Evolutionary conservation across 495 filamentous ascomycete species (phyloP).

Genomic region (Hypoxylon fuscum): DNA sequence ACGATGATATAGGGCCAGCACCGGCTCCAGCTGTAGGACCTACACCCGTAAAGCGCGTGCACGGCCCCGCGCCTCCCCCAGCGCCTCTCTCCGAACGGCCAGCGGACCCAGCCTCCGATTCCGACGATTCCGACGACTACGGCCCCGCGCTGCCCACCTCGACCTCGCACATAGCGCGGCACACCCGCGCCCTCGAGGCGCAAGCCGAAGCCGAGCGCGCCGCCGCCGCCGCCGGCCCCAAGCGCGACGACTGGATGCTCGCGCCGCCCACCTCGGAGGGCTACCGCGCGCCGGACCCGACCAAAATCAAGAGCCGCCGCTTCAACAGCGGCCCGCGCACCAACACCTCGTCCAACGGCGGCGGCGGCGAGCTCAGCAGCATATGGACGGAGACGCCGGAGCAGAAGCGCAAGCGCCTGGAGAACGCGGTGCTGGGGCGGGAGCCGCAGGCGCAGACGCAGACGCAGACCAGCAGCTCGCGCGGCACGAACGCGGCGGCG

Average conservation of each 20-base stretch:
- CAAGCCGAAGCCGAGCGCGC: conserved; percentile 25
- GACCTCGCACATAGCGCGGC: conserved; percentile 34
- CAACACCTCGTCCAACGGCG: conserved; percentile 51
- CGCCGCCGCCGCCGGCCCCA: conserved; percentile 45
- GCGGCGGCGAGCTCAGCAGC: conserved; percentile 60
- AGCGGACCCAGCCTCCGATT: conserved; percentile 33
- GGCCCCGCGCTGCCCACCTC: conserved; percentile 81
- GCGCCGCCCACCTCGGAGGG: conserved; percentile 75
- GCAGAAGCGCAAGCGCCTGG: conserved; percentile 81
- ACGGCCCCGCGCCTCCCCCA: conserved; percentile 57
- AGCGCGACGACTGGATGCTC: conserved; percentile 94
- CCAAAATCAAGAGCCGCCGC: conserved; percentile 80
- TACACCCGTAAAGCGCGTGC: conserved; percentile 46
- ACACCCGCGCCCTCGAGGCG: conserved; percentile 34
- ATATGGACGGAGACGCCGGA: conserved; percentile 95
- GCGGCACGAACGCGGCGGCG: neutral
- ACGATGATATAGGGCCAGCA: conserved; percentile 32
- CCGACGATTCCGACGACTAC: conserved; percentile 59
- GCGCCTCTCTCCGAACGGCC: conserved; percentile 53
- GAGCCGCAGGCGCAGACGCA: conserved; percentile 27
- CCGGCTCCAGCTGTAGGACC: conserved; percentile 34
- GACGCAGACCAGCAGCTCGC: neutral
- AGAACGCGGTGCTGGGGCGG: conserved; percentile 87
- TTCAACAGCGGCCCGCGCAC: conserved; percentile 73
- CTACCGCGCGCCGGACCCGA: conserved; percentile 77